phyloP scores from a whole-genome alignment of 129 eudicot species.

The Logfia minima region DNA sequence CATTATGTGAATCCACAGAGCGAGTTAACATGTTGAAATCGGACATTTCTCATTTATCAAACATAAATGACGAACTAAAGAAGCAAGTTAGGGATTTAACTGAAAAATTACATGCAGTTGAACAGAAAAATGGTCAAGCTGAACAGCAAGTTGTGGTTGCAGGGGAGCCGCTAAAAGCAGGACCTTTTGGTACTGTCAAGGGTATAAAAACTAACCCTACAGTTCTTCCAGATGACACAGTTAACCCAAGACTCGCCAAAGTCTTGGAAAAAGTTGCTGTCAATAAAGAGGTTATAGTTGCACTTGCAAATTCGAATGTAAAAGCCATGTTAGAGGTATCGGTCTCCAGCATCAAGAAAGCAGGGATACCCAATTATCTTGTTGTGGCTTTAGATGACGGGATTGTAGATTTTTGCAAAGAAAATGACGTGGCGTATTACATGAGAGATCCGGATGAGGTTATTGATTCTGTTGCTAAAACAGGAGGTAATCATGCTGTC shows the following conservation, averaged over 20 bases:
- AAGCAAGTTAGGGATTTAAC: conserved; percentile 63
- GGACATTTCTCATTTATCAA: conserved; percentile 48
- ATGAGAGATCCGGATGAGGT: conserved; percentile 66
- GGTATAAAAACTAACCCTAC: conserved; percentile 61
- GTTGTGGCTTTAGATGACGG: conserved; percentile 78
- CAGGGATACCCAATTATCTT: conserved; percentile 64
- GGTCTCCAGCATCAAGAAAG: conserved; percentile 64
- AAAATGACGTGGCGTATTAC: conserved; percentile 60
- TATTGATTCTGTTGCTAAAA: conserved; percentile 56
- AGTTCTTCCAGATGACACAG: conserved; percentile 68
- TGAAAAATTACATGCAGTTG: conserved; percentile 51
- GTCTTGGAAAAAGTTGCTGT: conserved; percentile 61
- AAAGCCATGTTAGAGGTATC: conserved; percentile 65
- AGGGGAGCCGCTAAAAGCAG: conserved; percentile 61
- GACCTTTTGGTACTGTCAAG: conserved; percentile 82
- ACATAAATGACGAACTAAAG: conserved; percentile 51
- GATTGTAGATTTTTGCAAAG: conserved; percentile 62
- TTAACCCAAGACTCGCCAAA: conserved; percentile 72
- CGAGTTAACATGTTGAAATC: conserved; percentile 51
- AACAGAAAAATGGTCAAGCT: conserved; percentile 60
- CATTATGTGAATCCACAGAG: conserved; percentile 57
- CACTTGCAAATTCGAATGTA: conserved; percentile 76
- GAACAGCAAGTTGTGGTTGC: conserved; percentile 48
- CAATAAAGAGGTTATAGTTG: conserved; percentile 66
- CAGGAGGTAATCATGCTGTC: conserved; percentile 71